phyloP scores from a whole-genome alignment of 345 rosid genomes.

The Cardamine resedifolia region DNA sequence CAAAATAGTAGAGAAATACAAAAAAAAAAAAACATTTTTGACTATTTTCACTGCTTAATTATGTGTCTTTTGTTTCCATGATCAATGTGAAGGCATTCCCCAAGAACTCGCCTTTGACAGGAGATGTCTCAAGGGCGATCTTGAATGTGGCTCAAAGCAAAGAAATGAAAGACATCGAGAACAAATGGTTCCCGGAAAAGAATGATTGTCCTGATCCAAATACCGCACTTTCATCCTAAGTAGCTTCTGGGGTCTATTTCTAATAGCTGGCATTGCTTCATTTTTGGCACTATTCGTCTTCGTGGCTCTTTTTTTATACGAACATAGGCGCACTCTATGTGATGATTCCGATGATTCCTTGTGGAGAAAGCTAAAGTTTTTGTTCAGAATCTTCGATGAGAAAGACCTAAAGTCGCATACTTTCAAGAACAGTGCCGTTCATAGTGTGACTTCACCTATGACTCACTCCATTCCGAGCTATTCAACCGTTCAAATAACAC shows the following conservation, averaged over 20 bases:
- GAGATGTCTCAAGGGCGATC: conserved; percentile 46
- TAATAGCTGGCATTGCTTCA: conserved; percentile 42
- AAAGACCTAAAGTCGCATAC: conserved; percentile 41
- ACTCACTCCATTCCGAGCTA: conserved; percentile 17
- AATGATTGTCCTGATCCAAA: conserved; percentile 21
- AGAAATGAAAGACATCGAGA: conserved; percentile 23
- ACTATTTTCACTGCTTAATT: conserved; percentile 1
- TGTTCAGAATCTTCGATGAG: conserved; percentile 36
- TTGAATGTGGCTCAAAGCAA: conserved; percentile 38
- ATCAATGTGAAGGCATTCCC: conserved; percentile 42
- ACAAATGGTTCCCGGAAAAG: background rate
- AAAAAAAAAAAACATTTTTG: background rate
- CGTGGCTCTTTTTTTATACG: conserved; percentile 18
- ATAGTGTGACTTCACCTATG: conserved; percentile 26
- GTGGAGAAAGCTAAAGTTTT: conserved; percentile 31
- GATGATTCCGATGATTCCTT: conserved; percentile 28
- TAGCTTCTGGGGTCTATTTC: conserved; percentile 50
- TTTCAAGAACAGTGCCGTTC: conserved; percentile 25
- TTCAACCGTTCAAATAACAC: conserved; percentile 12
- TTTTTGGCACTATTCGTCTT: conserved; percentile 36
- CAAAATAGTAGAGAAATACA: too few species aligned
- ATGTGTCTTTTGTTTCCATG: background rate
- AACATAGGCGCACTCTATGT: background rate
- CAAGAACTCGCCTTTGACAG: conserved; percentile 36
- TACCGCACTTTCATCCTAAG: conserved; percentile 23